Percentiles rank a stretch among this genome's conserved stretches.
Evolutionary conservation across 2,329 filamentous ascomycete genomes (phyloP).

Genomic region (Fusarium euwallaceae): DNA sequence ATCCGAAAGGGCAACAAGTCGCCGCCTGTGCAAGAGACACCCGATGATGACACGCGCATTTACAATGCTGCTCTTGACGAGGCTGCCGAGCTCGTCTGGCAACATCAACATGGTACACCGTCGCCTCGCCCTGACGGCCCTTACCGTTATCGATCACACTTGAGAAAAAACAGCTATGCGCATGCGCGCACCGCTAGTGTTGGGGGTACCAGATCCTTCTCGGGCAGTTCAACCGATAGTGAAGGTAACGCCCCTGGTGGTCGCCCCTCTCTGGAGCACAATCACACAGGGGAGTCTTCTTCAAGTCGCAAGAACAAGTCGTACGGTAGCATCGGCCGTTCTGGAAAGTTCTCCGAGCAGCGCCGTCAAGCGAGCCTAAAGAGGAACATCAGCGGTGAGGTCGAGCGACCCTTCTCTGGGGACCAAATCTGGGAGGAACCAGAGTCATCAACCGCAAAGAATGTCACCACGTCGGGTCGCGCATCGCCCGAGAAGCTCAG

Average conservation of each 20-base stretch:
- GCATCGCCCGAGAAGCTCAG: slow-evolving; percentile 50
- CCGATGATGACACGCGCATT: slow-evolving; percentile 71
- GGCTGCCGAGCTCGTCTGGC: slow-evolving; percentile 83
- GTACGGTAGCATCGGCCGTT: slow-evolving; percentile 56
- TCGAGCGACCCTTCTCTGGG: slow-evolving; percentile 76
- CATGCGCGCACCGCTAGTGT: slow-evolving; percentile 73
- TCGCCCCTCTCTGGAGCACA: slow-evolving; percentile 45
- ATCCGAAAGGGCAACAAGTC: slow-evolving; percentile 57
- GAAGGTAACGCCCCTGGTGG: slow-evolving; percentile 55
- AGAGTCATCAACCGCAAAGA: slow-evolving; percentile 56
- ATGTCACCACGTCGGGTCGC: slow-evolving; percentile 43
- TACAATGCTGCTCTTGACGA: slow-evolving; percentile 81
- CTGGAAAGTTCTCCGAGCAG: slow-evolving; percentile 54
- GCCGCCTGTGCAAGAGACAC: slow-evolving; percentile 39
- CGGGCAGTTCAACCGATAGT: slow-evolving; percentile 65
- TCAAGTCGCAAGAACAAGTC: slow-evolving; percentile 52
- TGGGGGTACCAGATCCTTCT: slow-evolving; percentile 62
- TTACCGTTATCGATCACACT: slow-evolving; percentile 76
- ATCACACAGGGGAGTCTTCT: slow-evolving; percentile 27
- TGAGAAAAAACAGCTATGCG: slow-evolving; percentile 79
- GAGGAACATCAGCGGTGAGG: slow-evolving; percentile 78
- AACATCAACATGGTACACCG: slow-evolving; percentile 73
- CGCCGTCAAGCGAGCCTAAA: slow-evolving; percentile 75
- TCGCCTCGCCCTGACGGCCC: slow-evolving; percentile 71
- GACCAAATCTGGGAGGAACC: slow-evolving; percentile 94